phyloP scores from a whole-genome alignment of 108 stramenopile genomes.

The Aurantiochytrium sp. region DNA sequence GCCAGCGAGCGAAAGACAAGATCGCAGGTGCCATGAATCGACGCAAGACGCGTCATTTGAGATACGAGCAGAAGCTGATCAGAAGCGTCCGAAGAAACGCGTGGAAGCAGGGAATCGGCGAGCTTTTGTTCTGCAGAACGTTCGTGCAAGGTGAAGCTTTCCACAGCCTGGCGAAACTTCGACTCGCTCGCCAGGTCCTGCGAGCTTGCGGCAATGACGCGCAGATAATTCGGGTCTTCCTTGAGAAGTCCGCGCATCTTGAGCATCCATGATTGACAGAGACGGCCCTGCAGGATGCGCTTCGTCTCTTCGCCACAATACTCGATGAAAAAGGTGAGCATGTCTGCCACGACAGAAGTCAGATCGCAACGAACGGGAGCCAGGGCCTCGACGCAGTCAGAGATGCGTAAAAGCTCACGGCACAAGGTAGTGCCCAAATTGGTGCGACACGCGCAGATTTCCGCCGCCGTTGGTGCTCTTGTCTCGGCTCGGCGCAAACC shows the following conservation, averaged over 20 bases:
- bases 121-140: not conserved
- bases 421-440: not conserved
- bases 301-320: not conserved
- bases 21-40: not conserved
- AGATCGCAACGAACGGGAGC: not conserved
- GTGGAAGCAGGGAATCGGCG: not conserved
- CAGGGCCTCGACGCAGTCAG: not conserved
- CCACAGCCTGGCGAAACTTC: not conserved
- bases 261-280: not conserved
- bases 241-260: not conserved
- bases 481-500: not conserved
- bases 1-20: not conserved
- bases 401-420: not conserved
- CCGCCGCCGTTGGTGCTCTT: not conserved
- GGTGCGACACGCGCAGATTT: not conserved
- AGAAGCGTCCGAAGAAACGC: not conserved
- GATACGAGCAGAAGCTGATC: not conserved
- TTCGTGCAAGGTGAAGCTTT: not conserved
- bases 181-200: not conserved
- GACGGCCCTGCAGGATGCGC: not conserved
- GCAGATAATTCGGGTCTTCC: not conserved
- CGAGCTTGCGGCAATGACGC: not conserved
- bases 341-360: not conserved
- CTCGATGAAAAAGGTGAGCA: not conserved
- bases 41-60: not conserved